Evolutionary conservation across 1,284 basidiomycete species (phyloP), one percentile per base, ranked within the genome.

Genomic region (Rhodotorula mucilaginosa): DNA sequence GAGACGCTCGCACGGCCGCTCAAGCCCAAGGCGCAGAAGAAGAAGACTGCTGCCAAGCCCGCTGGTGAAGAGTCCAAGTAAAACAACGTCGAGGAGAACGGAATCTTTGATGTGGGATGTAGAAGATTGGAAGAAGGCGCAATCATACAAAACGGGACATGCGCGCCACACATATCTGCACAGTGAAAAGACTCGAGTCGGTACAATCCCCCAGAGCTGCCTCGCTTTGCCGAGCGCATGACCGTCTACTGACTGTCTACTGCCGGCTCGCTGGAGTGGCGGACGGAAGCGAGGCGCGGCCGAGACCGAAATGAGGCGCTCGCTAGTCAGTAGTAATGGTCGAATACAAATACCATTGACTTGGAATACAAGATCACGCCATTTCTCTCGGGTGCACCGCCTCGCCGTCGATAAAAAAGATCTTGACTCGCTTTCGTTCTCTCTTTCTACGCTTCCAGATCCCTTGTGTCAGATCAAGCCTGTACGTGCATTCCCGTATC

Each of bases 1-100:
- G 84, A 86, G 51, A 84, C 92, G 56, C 83, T 97, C 74, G 84
- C 89, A 63, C 89, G 89, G 81, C 89, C 88, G 74, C 83, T 98
- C 76, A 88, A 95, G 72, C 91, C 93, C 87, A 91, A 87, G 83
- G 89, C 90, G 85, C 92, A 90, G 85, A 92, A 92, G 84, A 90
- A 90, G 85, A 93, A 91, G 86, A 26, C 54, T 84, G 86, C 88
- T 26, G 48, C 80, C 83, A 85, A 49, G 58, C 34, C 34, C 34
- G 34, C 34, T 34, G 67, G 13, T 8, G 66, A 68, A 48, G 61
- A 66, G 65, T 52, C 64, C 62, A 62, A 74, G 67, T 70, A 58
- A 47, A 54, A 34, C 4, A 5, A 39, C 39, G 5, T 39, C 39
- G 39, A 39, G 23, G 61, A 18, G 56, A 34, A 31, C 18, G 26